A percentile compares a stretch with the other conserved stretches of the same genome.
Conservation (phyloP, 768 basidiomycete species). For the Wakefieldia striispora region DNA sequence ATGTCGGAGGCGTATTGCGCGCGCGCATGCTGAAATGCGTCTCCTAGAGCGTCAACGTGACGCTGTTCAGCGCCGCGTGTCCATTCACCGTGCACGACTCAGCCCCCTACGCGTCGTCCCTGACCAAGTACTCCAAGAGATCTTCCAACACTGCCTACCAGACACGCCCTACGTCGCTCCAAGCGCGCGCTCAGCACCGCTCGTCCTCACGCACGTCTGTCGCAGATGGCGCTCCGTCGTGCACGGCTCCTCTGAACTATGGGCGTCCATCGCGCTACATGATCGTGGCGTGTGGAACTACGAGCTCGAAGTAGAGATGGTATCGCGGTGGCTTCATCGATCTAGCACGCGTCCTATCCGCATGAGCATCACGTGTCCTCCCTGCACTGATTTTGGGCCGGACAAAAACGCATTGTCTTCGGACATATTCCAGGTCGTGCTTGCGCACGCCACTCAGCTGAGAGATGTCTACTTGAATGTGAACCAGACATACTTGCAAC, state of each 20-base stretch:
- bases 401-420: slow-evolving; percentile 5
- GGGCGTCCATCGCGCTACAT: slow-evolving; percentile 27
- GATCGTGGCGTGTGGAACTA: slow-evolving; percentile 33
- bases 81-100: slow-evolving; percentile 25
- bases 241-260: slow-evolving; percentile 30
- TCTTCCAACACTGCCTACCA: slow-evolving; percentile 28
- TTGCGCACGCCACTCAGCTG: slow-evolving; percentile 21
- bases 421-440: slow-evolving; percentile 19
- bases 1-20: slow-evolving; percentile 15
- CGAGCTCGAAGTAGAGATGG: slow-evolving; percentile 26
- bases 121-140: slow-evolving; percentile 32
- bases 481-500: slow-evolving; percentile 17
- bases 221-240: slow-evolving; percentile 31
- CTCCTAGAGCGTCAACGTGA: slow-evolving; percentile 21
- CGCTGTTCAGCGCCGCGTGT: slow-evolving; percentile 14
- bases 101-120: slow-evolving; percentile 30
- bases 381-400: slow-evolving; percentile 17
- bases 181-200: slow-evolving; percentile 22
- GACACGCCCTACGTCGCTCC: slow-evolving; percentile 24
- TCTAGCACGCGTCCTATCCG: slow-evolving; percentile 21
- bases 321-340: slow-evolving; percentile 20
- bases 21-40: slow-evolving; percentile 12
- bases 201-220: slow-evolving; percentile 34
- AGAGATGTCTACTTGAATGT: slow-evolving; percentile 18
- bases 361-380: slow-evolving; percentile 20